A percentile compares a stretch with the other conserved stretches of the same genome.
Evolutionary conservation across 163 green algal species (phyloP).

Genomic region (Coccomyxa subellipsoidea): DNA sequence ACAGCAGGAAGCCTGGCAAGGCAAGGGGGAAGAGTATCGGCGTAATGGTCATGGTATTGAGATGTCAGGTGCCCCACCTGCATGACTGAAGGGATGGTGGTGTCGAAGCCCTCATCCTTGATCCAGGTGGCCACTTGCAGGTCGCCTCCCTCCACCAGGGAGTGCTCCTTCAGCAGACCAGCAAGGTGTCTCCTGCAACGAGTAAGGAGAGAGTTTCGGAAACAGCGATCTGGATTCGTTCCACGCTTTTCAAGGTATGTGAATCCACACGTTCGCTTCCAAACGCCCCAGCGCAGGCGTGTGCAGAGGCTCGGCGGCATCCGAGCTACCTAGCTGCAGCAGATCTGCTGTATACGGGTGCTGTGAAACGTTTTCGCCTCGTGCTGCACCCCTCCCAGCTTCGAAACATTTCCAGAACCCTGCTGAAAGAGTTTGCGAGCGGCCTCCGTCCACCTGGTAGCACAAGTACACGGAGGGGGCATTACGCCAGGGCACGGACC

Average conservation of each 20-base stretch:
- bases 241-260: too few relatives aligned
- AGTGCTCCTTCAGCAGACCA: conserved; percentile 7
- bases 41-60: neutral
- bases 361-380: too few relatives aligned
- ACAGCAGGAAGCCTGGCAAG: too few relatives aligned
- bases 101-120: conserved; percentile 12
- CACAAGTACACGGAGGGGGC: neutral
- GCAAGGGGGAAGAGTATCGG: neutral
- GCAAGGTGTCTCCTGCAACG: neutral
- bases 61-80: neutral
- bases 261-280: too few relatives aligned
- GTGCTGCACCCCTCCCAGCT: neutral
- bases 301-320: too few relatives aligned
- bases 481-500: neutral
- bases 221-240: too few relatives aligned
- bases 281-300: too few relatives aligned
- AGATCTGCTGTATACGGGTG: neutral
- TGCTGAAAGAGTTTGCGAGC: neutral
- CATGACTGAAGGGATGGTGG: conserved; percentile 20
- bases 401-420: neutral
- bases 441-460: neutral
- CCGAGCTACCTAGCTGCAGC: neutral
- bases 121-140: conserved; percentile 9
- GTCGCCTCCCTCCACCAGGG: conserved; percentile 13
- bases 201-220: too few relatives aligned